Conservation (phyloP, 139 green algal genomes). For the Chlorella sp. region DNA sequence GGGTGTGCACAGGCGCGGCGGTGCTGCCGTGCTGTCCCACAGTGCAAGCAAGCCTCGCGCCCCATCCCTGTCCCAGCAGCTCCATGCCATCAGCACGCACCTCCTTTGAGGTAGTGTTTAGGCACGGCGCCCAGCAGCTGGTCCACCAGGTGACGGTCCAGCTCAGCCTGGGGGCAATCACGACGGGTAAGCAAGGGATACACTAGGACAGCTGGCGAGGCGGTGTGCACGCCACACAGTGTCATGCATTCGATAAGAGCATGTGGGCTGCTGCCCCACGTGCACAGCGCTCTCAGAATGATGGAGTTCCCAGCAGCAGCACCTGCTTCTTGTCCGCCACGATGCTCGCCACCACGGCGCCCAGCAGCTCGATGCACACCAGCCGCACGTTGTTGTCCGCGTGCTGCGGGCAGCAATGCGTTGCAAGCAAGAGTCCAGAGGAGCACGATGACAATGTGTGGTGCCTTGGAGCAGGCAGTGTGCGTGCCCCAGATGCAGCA, state of each 20-base stretch:
- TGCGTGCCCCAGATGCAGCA: too few species aligned
- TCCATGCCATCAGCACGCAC: too few species aligned
- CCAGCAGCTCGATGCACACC: constrained; percentile 56
- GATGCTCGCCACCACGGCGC: constrained; percentile 35
- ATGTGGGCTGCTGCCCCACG: too few species aligned
- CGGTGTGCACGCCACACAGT: too few species aligned
- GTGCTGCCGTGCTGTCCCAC: too few species aligned
- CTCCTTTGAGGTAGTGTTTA: background rate
- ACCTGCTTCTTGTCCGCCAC: constrained; percentile 15
- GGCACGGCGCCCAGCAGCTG: constrained; percentile 11
- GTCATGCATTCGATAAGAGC: too few species aligned
- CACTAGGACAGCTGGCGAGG: too few species aligned
- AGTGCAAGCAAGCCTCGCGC: too few species aligned
- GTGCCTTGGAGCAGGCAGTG: too few species aligned
- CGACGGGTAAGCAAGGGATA: background rate
- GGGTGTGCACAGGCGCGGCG: too few species aligned
- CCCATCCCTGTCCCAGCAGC: too few species aligned
- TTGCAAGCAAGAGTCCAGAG: background rate
- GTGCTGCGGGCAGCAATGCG: constrained; percentile 23
- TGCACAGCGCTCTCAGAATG: too few species aligned
- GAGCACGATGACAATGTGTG: background rate
- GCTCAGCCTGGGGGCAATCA: background rate
- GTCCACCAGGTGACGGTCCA: background rate
- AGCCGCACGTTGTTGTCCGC: constrained; percentile 43
- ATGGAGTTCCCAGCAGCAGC: background rate